A percentile compares a stretch with the other conserved stretches of the same genome.
Evolutionary conservation across 2,329 filamentous ascomycete genomes (phyloP).

Genomic region (Epichloe aotearoae): DNA sequence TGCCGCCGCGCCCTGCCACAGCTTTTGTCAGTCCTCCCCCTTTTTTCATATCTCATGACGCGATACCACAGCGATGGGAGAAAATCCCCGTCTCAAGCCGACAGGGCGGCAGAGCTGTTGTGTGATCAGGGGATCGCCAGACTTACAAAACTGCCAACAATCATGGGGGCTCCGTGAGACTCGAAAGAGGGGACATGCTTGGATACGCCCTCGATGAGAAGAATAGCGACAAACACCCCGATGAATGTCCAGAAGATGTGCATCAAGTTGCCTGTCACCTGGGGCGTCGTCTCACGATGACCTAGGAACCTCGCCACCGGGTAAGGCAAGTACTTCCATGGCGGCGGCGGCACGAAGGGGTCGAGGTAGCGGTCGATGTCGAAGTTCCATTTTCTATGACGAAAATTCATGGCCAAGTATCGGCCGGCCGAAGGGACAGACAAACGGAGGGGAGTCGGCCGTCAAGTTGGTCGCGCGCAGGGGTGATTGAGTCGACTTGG

Average conservation of each 20-base stretch:
- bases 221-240: constrained; percentile 48
- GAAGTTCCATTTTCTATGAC: constrained; percentile 37
- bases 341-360: constrained; percentile 52
- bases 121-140: neutral
- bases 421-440: neutral
- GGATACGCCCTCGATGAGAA: constrained; percentile 44
- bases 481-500: neutral
- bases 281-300: constrained; percentile 31
- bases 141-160: constrained; percentile 60
- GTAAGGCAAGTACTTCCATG: constrained; percentile 49
- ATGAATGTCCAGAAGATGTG: constrained; percentile 50
- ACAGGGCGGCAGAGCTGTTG: too few relatives aligned
- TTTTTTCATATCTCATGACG: neutral
- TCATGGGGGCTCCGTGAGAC: constrained; percentile 38
- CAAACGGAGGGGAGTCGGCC: too few relatives aligned
- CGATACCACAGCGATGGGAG: too few relatives aligned
- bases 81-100: too few relatives aligned
- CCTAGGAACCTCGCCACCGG: constrained; percentile 58
- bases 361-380: constrained; percentile 70
- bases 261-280: constrained; percentile 41
- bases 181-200: constrained; percentile 40
- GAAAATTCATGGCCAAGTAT: constrained; percentile 6
- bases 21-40: neutral
- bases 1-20: constrained; percentile 53
- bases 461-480: neutral